These are phyloP conservation scores for Penicillium paradoxum DNA, from an alignment of 495 filamentous ascomycete species.

Conservation along the genomic window DNA sequence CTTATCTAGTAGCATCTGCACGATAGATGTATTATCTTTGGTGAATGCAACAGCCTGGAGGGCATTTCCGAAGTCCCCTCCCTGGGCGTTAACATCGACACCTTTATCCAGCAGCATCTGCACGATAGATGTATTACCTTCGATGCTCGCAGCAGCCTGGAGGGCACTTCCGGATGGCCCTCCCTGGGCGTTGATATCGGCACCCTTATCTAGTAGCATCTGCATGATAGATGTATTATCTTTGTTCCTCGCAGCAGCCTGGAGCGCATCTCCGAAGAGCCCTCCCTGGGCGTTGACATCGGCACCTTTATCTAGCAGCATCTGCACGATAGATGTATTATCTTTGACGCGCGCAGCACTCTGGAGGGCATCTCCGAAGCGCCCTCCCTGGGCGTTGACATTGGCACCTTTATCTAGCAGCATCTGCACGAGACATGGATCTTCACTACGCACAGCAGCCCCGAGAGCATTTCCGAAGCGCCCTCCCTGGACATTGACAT, in stretches of 20 bases:
- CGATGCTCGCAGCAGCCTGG: too few relatives aligned
- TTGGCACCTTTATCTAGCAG: slow-evolving; percentile 17
- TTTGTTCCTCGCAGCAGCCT: slow-evolving; percentile 6
- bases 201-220: slow-evolving; percentile 12
- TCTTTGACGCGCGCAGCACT: too few relatives aligned
- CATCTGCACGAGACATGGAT: slow-evolving; percentile 9
- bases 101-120: slow-evolving; percentile 20
- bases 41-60: slow-evolving; percentile 15
- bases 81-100: slow-evolving; percentile 20
- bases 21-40: slow-evolving; percentile 8
- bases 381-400: slow-evolving; percentile 10
- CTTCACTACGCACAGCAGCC: slow-evolving; percentile 7
- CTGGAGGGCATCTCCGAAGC: slow-evolving; percentile 10
- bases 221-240: slow-evolving; percentile 15
- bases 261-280: slow-evolving; percentile 9
- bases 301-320: slow-evolving; percentile 15
- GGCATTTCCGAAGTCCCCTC: slow-evolving; percentile 1
- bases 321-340: slow-evolving; percentile 15
- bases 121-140: too few relatives aligned
- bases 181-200: slow-evolving; percentile 13
- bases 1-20: slow-evolving; percentile 15
- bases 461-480: slow-evolving; percentile 10
- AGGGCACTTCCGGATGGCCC: slow-evolving; percentile 8
- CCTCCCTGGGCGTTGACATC: slow-evolving; percentile 13
- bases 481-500: slow-evolving; percentile 14